A percentile compares a stretch with the other conserved stretches of the same genome.
Evolutionary conservation across 2,329 filamentous ascomycete species (phyloP).

Genomic region (Gyromitra esculenta): DNA sequence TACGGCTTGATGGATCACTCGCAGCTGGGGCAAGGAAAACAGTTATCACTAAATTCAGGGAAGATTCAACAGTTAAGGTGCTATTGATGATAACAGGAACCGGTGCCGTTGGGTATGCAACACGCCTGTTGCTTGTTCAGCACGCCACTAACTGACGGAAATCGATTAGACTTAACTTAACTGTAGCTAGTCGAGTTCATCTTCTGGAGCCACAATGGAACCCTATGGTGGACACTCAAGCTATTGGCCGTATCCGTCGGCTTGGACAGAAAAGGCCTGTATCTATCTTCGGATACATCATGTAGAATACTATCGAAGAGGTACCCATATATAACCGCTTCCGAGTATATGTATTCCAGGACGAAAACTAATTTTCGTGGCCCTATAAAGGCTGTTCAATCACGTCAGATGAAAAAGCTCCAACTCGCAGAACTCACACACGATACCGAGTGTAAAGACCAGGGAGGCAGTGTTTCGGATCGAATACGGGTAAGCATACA

Average conservation of each 20-base stretch:
- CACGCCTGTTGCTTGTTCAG: not conserved
- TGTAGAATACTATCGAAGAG: slow-evolving; percentile 57
- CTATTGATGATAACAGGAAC: slow-evolving; percentile 59
- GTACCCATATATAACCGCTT: slow-evolving; percentile 34
- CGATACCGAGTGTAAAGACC: slow-evolving; percentile 1
- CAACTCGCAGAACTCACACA: slow-evolving; percentile 21
- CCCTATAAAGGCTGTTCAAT: slow-evolving; percentile 13
- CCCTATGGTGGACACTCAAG: slow-evolving; percentile 58
- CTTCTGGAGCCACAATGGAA: slow-evolving; percentile 60
- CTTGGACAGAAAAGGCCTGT: slow-evolving; percentile 57
- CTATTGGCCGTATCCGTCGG: slow-evolving; percentile 57
- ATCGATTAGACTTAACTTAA: slow-evolving; percentile 55
- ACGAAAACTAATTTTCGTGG: not conserved
- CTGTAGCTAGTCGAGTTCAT: slow-evolving; percentile 57
- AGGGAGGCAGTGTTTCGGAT: slow-evolving; percentile 3
- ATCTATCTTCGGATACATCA: slow-evolving; percentile 57
- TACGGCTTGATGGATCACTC: slow-evolving; percentile 58
- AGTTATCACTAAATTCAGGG: slow-evolving; percentile 57
- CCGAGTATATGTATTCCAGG: not conserved
- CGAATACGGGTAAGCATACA: slow-evolving; percentile 8
- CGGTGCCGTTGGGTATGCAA: slow-evolving; percentile 59
- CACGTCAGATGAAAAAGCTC: slow-evolving; percentile 14
- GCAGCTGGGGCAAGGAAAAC: slow-evolving; percentile 51
- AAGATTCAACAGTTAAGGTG: slow-evolving; percentile 54
- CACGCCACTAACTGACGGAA: not conserved